Evolutionary conservation across 176 grass and related monocot genomes (phyloP), one percentile per base, ranked within the genome.

Genomic region (Aegilops umbellulata): DNA sequence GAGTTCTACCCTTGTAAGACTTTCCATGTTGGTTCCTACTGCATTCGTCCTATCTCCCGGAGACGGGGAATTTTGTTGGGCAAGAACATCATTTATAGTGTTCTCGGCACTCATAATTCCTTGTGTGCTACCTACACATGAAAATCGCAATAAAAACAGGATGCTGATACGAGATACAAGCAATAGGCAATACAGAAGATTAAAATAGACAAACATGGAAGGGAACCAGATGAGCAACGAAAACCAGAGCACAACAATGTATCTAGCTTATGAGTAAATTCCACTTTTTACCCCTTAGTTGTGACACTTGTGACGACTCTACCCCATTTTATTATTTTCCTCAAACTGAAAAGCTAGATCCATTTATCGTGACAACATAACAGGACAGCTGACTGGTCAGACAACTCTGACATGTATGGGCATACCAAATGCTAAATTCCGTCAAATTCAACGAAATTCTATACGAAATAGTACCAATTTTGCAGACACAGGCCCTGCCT

Each of bases 1-100:
- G 27, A 91, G 88, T 80, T 96, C 90, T 10, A 94, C 81, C 76
- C 90, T 95, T 16, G 84, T 87, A 61, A 98, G 11, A 73, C 63
- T 87, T 69, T 95, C 94, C 38, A 88, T 83, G 58, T 34, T 85
- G 77, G 34, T 86, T 77, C 69, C 91, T 73, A 65, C 87, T 23
- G 11, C 5, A 83, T 83, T 86, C 9, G 16, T 16, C 44, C 14
- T 25, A 61, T 83, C 79, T 60, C 75, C 90, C 61, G 29, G 29
- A 32, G 31, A 12, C 39, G 42, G 25, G 30, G 17, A 16, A 32
- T 51, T 75, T 84, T 86, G 78, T 83, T 85, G 81, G n/a, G 46
- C 69, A 75, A 17, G 30, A 41, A 41, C 53, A 55, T 69, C 84
- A 85, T 85, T 70, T 70, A 60, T 61, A 79, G 25, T 26, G 55